Evolutionary conservation across 257 asterid genomes (phyloP).

Genomic region (Solanum dulcamara): DNA sequence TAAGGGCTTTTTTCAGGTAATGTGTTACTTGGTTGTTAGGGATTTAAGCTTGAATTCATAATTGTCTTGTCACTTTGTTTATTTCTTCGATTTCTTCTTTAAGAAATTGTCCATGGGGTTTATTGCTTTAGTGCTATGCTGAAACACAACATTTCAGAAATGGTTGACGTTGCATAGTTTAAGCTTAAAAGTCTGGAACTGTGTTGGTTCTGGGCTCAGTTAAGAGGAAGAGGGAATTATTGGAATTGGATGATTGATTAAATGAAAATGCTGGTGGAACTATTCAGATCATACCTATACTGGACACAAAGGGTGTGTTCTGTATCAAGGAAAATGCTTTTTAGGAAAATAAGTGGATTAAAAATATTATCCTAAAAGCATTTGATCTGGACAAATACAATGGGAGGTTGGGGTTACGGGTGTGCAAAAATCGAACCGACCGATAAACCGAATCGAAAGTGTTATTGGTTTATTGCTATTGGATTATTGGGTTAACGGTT

Average conservation of each 20-base stretch:
- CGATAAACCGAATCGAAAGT: no score
- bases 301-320: background rate
- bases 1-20: background rate
- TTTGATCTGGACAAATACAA: background rate
- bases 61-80: background rate
- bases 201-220: background rate
- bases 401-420: background rate
- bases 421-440: no score
- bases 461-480: no score
- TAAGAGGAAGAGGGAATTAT: background rate
- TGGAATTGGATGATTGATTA: background rate
- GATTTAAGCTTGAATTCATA: background rate
- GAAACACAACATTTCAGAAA: background rate
- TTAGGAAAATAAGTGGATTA: background rate
- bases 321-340: background rate
- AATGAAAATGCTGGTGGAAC: background rate
- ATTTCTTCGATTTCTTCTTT: background rate
- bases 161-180: background rate
- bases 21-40: background rate
- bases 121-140: background rate
- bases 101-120: background rate
- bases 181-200: background rate
- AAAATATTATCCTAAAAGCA: background rate
- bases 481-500: no score
- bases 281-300: background rate